Base-by-base conservation (phyloP, 352 stramenopile genomes). In the Phytophthora melonis region DNA sequence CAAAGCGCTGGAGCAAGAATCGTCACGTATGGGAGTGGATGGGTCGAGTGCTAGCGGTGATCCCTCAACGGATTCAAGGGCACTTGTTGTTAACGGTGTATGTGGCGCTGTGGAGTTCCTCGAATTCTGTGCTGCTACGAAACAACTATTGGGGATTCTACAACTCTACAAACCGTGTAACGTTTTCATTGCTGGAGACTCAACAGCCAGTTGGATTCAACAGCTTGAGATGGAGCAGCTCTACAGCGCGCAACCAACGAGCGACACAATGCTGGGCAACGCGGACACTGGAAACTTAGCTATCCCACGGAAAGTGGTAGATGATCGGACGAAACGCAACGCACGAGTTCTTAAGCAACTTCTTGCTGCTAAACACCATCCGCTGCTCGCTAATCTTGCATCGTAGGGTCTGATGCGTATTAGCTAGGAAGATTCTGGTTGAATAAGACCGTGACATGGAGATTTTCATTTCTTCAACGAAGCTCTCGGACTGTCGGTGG, bases 91-190 rank as follows among this genome's bases (percentile, higher is more conserved):
- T 39, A 86, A 84, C 32, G 87, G 87, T 8, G 68, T 86, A 25
- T 82, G 82, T 36, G 87, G 85, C 1, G 82, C 66, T 10, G 75
- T 92, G 14, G 87, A 93, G 58, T 93, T 77, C 16, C 66, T 66
- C 16, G 82, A 87, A 18, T 92, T 91, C 45, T 78, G 77, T 41
- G 49, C 27, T 9, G 83, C 73, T n/a, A 88, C 87, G 1, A 75
- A 67, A 16, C 56, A 82, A 25, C 47, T 81, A 30, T 19, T 70
- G 25, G 27, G 23, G 25, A 61, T 81, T 47, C 21, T 77, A 36
- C 65, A 52, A 16, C 11, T 32, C 21, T 63, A 65, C 18, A 25
- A 36, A 11, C 45, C 16, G 21, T 49, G 41, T n/a, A 41, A 75
- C 0, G 39, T 80, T 25, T 75, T 82, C 13, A 66, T 82, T 66